Evolutionary conservation across 371 early-diverging fungal genomes (phyloP), one percentile per base, ranked within the genome.

Genomic region (Mortierella polycephala): DNA sequence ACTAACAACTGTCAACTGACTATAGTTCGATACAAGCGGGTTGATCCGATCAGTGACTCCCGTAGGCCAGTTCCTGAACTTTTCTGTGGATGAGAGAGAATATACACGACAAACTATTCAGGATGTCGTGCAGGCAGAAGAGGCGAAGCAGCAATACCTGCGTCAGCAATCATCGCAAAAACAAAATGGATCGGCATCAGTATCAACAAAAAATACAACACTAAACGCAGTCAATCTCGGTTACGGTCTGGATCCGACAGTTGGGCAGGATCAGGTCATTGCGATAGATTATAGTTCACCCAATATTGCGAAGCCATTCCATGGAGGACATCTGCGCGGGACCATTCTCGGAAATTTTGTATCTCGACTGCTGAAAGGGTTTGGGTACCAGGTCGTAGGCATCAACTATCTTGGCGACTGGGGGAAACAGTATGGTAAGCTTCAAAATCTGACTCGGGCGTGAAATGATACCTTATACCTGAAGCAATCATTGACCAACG

Each of bases 361-460:
- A 50, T 85, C 89, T 54, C 93, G 97, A 53, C 85, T 95, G 5
- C 88, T 94, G 70, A 85, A 89, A 47, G 94, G 93, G 30, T 89
- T 91, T 75, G 99, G 99, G 20, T 95, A 94, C 87, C 91, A 95
- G n/a, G 89, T 92, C 11, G 85, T 94, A n/a, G 85, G 93, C 39
- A 95, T 99, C 83, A 99, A 99, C 89, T 99, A 99, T 83, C 87
- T 99, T 45, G 99, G 99, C 65, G 99, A 99, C 83, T 99, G 99
- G 99, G 99, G 99, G 63, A 99, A 99, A 82, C 99, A 99, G 83
- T 99, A 97, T 83, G 99, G 88, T 87, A 84, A 79, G 83, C 55
- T 12, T 11, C 18, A 14, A 49, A 23, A 10, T 0, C 10, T 5
- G 16, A 2, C 11, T 2, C 10, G 0, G 21, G 18, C 37, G 13